Percentiles rank a stretch among this genome's conserved stretches.
phyloP scores from a whole-genome alignment of 2,329 filamentous ascomycete species.

The Tympanopsis confertula region DNA sequence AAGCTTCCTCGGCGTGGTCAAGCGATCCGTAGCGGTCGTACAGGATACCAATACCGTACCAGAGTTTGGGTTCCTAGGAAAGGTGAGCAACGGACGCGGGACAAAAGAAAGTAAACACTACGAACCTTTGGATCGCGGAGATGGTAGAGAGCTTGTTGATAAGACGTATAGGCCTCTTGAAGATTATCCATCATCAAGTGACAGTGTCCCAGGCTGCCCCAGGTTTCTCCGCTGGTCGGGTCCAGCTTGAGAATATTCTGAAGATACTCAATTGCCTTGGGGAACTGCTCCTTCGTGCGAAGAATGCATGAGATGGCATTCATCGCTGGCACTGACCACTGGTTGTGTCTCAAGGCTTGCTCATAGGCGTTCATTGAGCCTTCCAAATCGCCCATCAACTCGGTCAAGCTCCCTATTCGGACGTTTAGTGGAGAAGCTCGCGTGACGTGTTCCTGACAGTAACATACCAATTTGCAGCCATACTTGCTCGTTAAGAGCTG shows the following conservation, averaged over 20 bases:
- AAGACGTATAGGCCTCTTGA: conserved; percentile 91
- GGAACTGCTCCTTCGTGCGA: conserved; percentile 83
- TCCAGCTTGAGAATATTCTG: conserved; percentile 86
- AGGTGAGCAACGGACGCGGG: not conserved
- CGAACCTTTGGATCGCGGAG: conserved; percentile 81
- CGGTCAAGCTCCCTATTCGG: conserved; percentile 65
- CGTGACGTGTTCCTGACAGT: conserved; percentile 3
- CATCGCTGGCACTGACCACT: conserved; percentile 81
- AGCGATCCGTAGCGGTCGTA: conserved; percentile 94
- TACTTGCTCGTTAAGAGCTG: conserved; percentile 70
- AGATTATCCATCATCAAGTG: conserved; percentile 98
- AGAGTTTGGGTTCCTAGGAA: conserved; percentile 78
- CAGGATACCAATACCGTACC: conserved; percentile 96
- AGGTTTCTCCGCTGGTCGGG: conserved; percentile 80
- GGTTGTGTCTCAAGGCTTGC: conserved; percentile 75
- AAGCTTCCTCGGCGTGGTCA: conserved; percentile 94
- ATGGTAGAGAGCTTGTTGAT: conserved; percentile 90
- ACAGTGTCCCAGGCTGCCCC: conserved; percentile 95
- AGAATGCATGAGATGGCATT: conserved; percentile 87
- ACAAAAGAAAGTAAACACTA: conserved; percentile 6
- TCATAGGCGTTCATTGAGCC: conserved; percentile 86
- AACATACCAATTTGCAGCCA: conserved; percentile 85
- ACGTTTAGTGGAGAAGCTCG: conserved; percentile 12
- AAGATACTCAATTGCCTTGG: conserved; percentile 85
- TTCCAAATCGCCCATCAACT: conserved; percentile 78